Evolutionary conservation across 2,329 filamentous ascomycete species (phyloP).

Genomic region (Cercospora citrullina): DNA sequence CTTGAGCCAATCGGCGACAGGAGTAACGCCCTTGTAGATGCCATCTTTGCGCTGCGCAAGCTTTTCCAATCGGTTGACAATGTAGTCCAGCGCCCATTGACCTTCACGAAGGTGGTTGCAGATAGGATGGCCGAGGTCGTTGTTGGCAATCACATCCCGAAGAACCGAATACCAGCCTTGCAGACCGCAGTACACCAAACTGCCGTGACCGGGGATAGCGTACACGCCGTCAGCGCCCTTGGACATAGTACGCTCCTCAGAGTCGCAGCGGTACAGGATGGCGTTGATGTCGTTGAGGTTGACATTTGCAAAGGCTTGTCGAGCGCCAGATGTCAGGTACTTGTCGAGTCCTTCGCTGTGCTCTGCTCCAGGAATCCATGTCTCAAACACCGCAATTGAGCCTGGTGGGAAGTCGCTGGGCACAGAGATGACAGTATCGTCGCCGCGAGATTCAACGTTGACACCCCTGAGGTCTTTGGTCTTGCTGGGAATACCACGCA

Average conservation of each 20-base stretch:
- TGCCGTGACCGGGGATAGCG: conserved; percentile 77
- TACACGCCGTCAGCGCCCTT: conserved; percentile 83
- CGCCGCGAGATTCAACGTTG: conserved; percentile 67
- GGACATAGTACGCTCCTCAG: conserved; percentile 80
- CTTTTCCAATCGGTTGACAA: conserved; percentile 71
- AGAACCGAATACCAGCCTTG: conserved; percentile 98
- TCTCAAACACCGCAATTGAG: conserved; percentile 93
- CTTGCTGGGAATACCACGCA: conserved; percentile 81
- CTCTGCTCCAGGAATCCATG: conserved; percentile 87
- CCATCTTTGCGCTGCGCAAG: conserved; percentile 59
- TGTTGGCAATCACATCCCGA: conserved; percentile 78
- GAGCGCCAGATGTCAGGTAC: conserved; percentile 79
- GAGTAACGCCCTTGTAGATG: conserved; percentile 60
- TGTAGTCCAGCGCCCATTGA: conserved; percentile 90
- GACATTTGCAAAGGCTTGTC: conserved; percentile 72
- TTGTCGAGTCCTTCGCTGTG: conserved; percentile 80
- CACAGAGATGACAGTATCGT: conserved; percentile 77
- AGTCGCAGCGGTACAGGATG: conserved; percentile 84
- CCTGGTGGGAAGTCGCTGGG: conserved; percentile 85
- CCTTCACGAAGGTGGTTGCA: conserved; percentile 91
- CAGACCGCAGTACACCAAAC: conserved; percentile 90
- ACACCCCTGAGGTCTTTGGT: conserved; percentile 74
- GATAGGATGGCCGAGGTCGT: conserved; percentile 88
- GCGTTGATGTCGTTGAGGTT: conserved; percentile 86
- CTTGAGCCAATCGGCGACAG: conserved; percentile 74